A percentile compares a stretch with the other conserved stretches of the same genome.
These are phyloP conservation scores for Saturnispora hagleri DNA, from an alignment of 805 yeast species.

Conservation along the genomic window DNA sequence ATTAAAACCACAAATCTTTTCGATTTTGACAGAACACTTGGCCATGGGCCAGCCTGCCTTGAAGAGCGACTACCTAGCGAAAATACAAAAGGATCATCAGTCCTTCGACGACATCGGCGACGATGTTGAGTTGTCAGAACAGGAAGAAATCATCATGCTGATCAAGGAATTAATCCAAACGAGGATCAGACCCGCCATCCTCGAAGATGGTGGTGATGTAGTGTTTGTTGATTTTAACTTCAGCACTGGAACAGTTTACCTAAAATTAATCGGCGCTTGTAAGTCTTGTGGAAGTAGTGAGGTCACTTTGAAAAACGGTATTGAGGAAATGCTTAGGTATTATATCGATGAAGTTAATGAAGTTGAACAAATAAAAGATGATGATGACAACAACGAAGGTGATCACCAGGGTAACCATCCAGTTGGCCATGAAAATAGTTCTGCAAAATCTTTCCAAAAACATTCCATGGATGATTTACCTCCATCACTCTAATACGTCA, in stretches of 20 bases:
- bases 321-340: constrained; percentile 94
- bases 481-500: constrained; percentile 22
- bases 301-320: constrained; percentile 89
- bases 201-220: constrained; percentile 98
- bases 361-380: constrained; percentile 82
- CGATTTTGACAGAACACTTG: constrained; percentile 45
- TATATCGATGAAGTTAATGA: constrained; percentile 91
- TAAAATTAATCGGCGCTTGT: constrained; percentile 93
- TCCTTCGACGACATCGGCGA: constrained; percentile 32
- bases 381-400: constrained; percentile 47
- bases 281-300: constrained; percentile 85
- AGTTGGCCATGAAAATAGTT: neutral
- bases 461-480: constrained; percentile 25
- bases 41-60: constrained; percentile 51
- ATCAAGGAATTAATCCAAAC: constrained; percentile 90
- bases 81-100: constrained; percentile 22
- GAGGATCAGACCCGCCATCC: constrained; percentile 93
- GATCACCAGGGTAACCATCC: constrained; percentile 17
- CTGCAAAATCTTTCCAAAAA: constrained; percentile 3
- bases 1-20: constrained; percentile 58
- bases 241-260: constrained; percentile 76
- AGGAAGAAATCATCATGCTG: constrained; percentile 71
- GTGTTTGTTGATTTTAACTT: constrained; percentile 81
- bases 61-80: constrained; percentile 30
- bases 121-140: constrained; percentile 44